Evolutionary conservation across 176 grass and related monocot genomes (phyloP), one percentile per base, ranked within the genome.

Genomic region (Phoenix roebelenii): DNA sequence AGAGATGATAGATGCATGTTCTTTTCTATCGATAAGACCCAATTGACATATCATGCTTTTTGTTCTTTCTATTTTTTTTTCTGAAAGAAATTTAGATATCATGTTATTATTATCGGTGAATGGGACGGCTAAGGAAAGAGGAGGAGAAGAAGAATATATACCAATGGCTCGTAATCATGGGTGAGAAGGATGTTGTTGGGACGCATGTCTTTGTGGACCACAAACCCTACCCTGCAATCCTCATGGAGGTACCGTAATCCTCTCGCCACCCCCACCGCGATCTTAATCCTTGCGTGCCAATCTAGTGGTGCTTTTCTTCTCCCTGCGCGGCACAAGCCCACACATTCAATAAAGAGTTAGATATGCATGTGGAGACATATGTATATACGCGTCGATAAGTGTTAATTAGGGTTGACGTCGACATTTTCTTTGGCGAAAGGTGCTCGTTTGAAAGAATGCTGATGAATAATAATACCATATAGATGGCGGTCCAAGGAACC

Each of bases 161-260:
- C 69, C 69, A 72, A 18, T 35, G 69, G 57, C 2, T 72, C 58
- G 26, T 32, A 72, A 58, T 72, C 69, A 39, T 72, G 69, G 25
- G 69, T 72, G 58, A 72, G 57, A 29, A 72, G 69, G 32, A 72
- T 62, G 18, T 72, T 72, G 58, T 62, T 72, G n/a, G 69, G 69
- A 5, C 58, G 58, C 58, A 72, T 62, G 58, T 72, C 69, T 53
- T 72, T 72, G 25, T 72, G 69, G 18, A 72, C 69, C 17, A 72
- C 69, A 25, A 72, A 72, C 3, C 69, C 69, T 12, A 72, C 69
- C 48, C 69, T 50, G 58, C 69, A 62, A 22, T 72, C 69, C 26
- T 72, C 69, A 25, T 72, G 69, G 48, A 72, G 58, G 25, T 72
- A 72, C 14, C 69, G 49, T 50, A 72, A 53, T 4, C 69, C 69